A percentile compares a stretch with the other conserved stretches of the same genome.
These are phyloP conservation scores for Catenaria anguillulae DNA, from an alignment of 371 early-diverging fungal genomes.

Conservation along the genomic window DNA sequence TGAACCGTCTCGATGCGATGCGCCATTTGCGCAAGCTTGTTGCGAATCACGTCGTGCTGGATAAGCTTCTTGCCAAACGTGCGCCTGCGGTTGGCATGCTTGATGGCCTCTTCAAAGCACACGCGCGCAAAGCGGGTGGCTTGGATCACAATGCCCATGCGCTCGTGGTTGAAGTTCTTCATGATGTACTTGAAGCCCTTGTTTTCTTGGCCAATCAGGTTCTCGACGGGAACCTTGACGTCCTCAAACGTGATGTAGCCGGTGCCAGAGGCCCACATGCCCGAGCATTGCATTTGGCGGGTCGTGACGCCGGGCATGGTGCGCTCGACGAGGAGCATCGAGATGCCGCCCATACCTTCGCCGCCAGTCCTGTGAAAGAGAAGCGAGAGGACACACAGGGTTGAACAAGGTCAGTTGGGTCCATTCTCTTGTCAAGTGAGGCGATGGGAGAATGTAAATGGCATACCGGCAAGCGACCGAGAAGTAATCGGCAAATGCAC, in stretches of 20 bases:
- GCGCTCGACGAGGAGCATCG: conserved; percentile 60
- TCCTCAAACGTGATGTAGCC: conserved; percentile 64
- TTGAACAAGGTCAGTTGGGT: neutral
- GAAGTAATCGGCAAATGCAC: conserved; percentile 66
- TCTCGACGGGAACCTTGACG: conserved; percentile 65
- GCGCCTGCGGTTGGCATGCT: conserved; percentile 71
- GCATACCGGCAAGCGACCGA: conserved; percentile 41
- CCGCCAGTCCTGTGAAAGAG: conserved; percentile 66
- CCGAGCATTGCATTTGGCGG: conserved; percentile 59
- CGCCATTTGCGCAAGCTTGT: conserved; percentile 56
- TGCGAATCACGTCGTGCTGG: conserved; percentile 52
- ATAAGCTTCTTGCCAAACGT: conserved; percentile 69
- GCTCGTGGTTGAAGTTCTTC: conserved; percentile 64
- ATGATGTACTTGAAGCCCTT: conserved; percentile 69
- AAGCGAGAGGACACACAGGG: neutral
- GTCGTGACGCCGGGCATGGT: conserved; percentile 65
- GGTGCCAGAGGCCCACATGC: conserved; percentile 69
- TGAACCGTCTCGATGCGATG: conserved; percentile 74
- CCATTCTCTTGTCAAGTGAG: neutral
- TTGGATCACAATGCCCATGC: conserved; percentile 57
- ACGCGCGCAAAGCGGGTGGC: conserved; percentile 75
- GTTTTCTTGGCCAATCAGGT: conserved; percentile 74
- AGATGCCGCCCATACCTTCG: conserved; percentile 67
- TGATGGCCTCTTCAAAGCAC: conserved; percentile 68
- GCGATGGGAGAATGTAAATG: no score